Conservation (phyloP, 345 rosid genomes). For the Trapa bicornis region DNA sequence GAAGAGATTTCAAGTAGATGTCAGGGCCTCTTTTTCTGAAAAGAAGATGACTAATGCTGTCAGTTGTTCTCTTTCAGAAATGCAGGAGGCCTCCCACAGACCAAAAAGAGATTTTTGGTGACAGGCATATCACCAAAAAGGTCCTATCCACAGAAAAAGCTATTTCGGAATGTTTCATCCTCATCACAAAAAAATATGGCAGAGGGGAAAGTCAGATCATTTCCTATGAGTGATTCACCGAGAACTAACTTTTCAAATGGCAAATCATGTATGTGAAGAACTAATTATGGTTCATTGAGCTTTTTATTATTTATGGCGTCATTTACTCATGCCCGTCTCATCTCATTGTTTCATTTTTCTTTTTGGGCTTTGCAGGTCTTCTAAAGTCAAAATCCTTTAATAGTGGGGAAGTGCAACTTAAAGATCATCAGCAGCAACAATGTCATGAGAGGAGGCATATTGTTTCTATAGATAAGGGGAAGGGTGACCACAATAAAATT, state of each 20-base stretch:
- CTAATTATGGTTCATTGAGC: neutral
- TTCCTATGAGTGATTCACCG: neutral
- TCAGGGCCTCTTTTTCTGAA: neutral
- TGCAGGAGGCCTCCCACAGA: constrained; percentile 1
- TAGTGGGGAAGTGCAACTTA: neutral
- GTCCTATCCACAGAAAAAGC: constrained; percentile 7
- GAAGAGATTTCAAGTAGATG: neutral
- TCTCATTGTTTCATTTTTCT: neutral
- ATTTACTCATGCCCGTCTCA: neutral
- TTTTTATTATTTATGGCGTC: neutral
- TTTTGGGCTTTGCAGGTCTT: constrained; percentile 22
- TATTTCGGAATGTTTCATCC: neutral
- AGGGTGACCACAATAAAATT: constrained; percentile 9
- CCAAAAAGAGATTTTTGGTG: constrained; percentile 7
- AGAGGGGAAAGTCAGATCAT: neutral
- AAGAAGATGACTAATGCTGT: constrained; percentile 9
- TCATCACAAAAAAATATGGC: neutral
- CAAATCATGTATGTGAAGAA: constrained; percentile 5
- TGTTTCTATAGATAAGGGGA: neutral
- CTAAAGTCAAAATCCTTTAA: constrained; percentile 35
- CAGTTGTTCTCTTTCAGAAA: neutral
- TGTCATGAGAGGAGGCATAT: neutral
- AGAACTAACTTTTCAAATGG: neutral
- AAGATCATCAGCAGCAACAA: constrained; percentile 1
- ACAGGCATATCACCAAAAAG: constrained; percentile 1